These are phyloP conservation scores for Salix koriyanagi DNA, from an alignment of 345 rosid species.

Conservation along the genomic window DNA sequence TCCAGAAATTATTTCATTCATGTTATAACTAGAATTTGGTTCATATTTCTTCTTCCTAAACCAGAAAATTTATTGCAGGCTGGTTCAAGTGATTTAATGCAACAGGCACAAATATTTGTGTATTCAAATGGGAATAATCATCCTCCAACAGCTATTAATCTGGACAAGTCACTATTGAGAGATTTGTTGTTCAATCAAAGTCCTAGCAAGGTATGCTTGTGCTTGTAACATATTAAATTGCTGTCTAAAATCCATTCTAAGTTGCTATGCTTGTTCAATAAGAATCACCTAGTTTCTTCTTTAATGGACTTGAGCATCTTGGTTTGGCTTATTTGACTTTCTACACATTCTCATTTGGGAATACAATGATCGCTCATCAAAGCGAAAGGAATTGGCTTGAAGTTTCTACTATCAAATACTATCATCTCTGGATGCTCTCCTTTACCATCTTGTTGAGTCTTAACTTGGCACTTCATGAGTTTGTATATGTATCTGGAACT, in stretches of 20 bases:
- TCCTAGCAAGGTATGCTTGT: constrained; percentile 65
- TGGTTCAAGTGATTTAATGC: constrained; percentile 63
- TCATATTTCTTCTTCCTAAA: background rate
- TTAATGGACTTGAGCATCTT: background rate
- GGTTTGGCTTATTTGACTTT: background rate
- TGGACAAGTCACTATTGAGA: constrained; percentile 65
- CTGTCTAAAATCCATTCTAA: background rate
- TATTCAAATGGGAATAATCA: constrained; percentile 71
- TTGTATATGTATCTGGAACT: background rate
- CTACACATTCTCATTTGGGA: background rate
- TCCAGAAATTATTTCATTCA: background rate
- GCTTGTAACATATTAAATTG: background rate
- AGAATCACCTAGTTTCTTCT: background rate
- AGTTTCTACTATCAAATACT: background rate
- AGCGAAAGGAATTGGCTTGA: background rate
- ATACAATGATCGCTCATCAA: background rate
- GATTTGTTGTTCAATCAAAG: constrained; percentile 82
- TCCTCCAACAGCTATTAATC: constrained; percentile 87
- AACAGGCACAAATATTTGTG: constrained; percentile 66
- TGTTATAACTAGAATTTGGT: background rate
- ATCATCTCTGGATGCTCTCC: background rate
- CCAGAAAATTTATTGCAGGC: constrained; percentile 42
- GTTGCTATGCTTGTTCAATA: background rate
- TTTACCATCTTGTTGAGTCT: background rate
- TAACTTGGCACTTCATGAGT: background rate